phyloP scores from a whole-genome alignment of 306 rosid species.

The Castanea sativa region DNA sequence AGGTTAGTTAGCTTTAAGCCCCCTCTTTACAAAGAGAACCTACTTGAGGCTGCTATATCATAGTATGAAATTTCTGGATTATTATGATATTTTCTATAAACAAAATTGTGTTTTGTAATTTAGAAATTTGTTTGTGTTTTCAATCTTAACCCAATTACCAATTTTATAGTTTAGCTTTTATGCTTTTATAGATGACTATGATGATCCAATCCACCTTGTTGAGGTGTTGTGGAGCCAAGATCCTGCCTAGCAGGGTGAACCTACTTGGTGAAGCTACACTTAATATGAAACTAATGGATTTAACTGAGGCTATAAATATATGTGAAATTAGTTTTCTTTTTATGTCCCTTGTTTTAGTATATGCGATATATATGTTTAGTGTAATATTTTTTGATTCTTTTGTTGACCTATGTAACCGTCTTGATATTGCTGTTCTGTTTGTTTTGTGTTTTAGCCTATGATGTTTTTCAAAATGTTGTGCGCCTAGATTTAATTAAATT shows the following conservation, averaged over 20 bases:
- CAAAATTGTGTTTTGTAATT: too few species aligned
- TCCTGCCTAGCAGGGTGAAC: constrained; percentile 76
- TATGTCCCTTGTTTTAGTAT: too few species aligned
- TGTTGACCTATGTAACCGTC: too few species aligned
- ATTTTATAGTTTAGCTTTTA: background rate
- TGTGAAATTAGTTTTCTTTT: too few species aligned
- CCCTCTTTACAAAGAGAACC: constrained; percentile 23
- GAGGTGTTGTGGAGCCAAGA: constrained; percentile 60
- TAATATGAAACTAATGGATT: constrained; percentile 46
- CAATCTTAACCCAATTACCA: background rate
- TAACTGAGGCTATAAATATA: constrained; percentile 27
- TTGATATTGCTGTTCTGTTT: too few species aligned
- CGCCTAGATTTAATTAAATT: too few species aligned
- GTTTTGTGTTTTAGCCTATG: too few species aligned
- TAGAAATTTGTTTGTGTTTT: background rate
- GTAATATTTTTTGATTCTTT: too few species aligned
- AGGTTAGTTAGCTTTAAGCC: constrained; percentile 2
- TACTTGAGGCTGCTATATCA: constrained; percentile 10
- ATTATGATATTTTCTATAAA: background rate
- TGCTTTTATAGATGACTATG: constrained; percentile 9
- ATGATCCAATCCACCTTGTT: constrained; percentile 44
- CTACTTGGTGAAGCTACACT: constrained; percentile 66
- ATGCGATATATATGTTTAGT: too few species aligned
- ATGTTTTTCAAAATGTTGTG: too few species aligned
- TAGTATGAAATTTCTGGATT: background rate